Conservation (phyloP, 2,329 filamentous ascomycete genomes). For the Myriosclerotinia duriaeana region DNA sequence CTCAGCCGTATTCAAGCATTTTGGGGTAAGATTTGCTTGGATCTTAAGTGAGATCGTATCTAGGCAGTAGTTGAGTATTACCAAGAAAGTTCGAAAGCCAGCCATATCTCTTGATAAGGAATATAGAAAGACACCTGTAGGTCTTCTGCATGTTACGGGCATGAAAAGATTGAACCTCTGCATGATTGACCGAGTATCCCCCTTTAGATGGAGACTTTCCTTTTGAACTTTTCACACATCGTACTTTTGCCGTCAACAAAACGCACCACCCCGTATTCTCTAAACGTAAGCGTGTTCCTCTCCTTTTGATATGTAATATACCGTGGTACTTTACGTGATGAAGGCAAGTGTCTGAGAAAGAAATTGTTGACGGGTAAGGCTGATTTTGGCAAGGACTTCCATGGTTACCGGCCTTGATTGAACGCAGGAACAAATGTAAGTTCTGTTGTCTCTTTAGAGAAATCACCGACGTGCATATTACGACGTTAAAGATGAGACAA, state of each 20-base stretch:
- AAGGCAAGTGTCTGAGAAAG: background rate
- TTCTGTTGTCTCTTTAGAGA: constrained; percentile 4
- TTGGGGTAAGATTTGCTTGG: background rate
- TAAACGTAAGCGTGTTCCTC: background rate
- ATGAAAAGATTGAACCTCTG: constrained; percentile 20
- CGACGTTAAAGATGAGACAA: background rate
- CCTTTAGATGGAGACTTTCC: constrained; percentile 5
- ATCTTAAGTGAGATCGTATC: constrained; percentile 12
- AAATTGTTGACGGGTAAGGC: constrained; percentile 19
- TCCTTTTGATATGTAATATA: constrained; percentile 3
- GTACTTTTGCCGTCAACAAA: background rate
- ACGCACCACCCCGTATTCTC: background rate
- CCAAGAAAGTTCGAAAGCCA: constrained; percentile 14
- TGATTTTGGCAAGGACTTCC: constrained; percentile 19
- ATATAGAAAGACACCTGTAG: constrained; percentile 9
- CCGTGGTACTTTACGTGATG: background rate
- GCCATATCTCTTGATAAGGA: constrained; percentile 14
- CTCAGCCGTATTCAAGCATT: constrained; percentile 5
- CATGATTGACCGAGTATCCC: constrained; percentile 18
- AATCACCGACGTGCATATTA: constrained; percentile 11
- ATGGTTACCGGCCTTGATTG: constrained; percentile 8
- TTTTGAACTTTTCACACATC: background rate
- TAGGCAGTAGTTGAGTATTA: background rate
- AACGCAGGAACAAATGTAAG: constrained; percentile 21
- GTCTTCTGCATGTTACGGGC: constrained; percentile 19